Percentiles rank a stretch among this genome's conserved stretches.
These are phyloP conservation scores for Globisporangium alternatum DNA, from an alignment of 352 stramenopile genomes.

Conservation along the genomic window DNA sequence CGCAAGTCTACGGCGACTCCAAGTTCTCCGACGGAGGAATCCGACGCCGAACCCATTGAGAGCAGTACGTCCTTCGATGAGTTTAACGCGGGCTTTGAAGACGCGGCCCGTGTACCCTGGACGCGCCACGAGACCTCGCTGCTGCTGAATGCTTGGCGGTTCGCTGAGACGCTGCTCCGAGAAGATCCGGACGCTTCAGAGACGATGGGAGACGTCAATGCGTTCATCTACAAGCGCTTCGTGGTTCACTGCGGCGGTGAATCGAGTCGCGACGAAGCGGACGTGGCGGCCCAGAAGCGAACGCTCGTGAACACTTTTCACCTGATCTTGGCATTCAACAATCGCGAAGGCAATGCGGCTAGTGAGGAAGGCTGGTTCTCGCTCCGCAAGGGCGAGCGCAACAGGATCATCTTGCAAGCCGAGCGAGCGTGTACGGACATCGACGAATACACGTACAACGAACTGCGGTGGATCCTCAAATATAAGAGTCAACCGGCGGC, in stretches of 20 bases:
- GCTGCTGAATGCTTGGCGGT: slow-evolving; percentile 8
- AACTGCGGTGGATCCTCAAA: slow-evolving; percentile 13
- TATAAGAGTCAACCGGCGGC: not conserved
- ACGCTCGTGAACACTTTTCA: slow-evolving; percentile 11
- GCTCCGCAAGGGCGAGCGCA: slow-evolving; percentile 15
- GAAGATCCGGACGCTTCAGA: not conserved
- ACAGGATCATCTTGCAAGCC: not conserved
- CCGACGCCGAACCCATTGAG: not conserved
- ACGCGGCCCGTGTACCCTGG: not conserved
- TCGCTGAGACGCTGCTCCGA: slow-evolving; percentile 8
- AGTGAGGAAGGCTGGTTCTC: slow-evolving; percentile 9
- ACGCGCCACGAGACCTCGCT: slow-evolving; percentile 11
- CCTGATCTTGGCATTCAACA: slow-evolving; percentile 10
- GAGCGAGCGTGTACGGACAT: slow-evolving; percentile 5
- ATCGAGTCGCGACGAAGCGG: not conserved
- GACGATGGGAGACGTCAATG: not conserved
- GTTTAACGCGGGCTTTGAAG: not conserved
- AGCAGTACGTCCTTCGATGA: not conserved
- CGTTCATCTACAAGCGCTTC: slow-evolving; percentile 11
- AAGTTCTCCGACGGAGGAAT: not conserved
- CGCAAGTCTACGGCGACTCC: not conserved
- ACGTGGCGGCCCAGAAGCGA: slow-evolving; percentile 10
- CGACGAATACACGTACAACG: slow-evolving; percentile 11
- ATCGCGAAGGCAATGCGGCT: not conserved
- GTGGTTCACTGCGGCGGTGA: slow-evolving; percentile 8